Evolutionary conservation across 306 rosid species (phyloP), one percentile per base, ranked within the genome.

Genomic region (Phaseolus lunatus): DNA sequence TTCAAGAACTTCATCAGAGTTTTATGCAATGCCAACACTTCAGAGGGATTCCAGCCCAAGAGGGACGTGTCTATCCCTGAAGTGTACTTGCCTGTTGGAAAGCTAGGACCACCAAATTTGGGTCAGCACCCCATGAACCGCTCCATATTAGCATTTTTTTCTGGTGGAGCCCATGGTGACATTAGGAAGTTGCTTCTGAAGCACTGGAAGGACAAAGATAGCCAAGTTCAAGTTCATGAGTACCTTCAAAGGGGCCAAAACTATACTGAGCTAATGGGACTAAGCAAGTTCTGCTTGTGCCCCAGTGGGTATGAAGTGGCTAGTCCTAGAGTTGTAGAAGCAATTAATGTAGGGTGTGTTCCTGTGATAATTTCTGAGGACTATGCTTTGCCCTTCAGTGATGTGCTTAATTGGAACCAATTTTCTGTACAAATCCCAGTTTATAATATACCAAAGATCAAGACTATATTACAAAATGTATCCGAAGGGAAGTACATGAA

Each of bases 231-330:
- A 57, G 98, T 93, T 45, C 84, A 91, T 44, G 93, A 85, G 73
- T 89, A 83, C 70, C 87, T 89, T 16, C 84, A 83, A 2, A 83
- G 75, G 72, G 85, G 81, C 2, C 79, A 44, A 77, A 80, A 89
- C 76, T 93, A 93, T 3, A 84, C 87, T 11, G 49, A 80, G 68
- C 26, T 82, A 68, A 93, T 93, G 89, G 92, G 86, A 2, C 73
- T 24, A 20, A 86, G 86, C 76, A 93, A 85, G 87, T 93, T 84
- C 63, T 93, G 97, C 53, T 80, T 93, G 79, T 91, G 97, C 77
- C 97, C 98, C 0, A 93, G 98, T 65, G 98, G 96, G 9, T 81
- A 74, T 43, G 98, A 91, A 84, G 96, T 91, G 56, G 96, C 96
- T 3, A 93, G 97, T 29, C 98, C 98, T 2, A 89, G 98, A 77